Conservation (phyloP, 179 eudicot species). For the Drosera spatulata region DNA sequence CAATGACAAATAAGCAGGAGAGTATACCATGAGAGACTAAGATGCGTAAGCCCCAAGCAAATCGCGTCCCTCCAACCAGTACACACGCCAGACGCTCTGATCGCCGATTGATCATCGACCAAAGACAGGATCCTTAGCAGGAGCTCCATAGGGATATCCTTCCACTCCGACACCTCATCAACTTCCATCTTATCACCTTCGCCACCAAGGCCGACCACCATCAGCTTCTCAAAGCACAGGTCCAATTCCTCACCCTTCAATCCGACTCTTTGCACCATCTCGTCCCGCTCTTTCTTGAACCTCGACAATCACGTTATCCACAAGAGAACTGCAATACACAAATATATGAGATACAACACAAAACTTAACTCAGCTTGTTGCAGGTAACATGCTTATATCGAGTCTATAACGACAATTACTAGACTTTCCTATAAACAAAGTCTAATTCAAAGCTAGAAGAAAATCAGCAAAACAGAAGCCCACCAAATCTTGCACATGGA, state of each 20-base stretch:
- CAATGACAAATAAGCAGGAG: background rate
- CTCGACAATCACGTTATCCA: too few species aligned
- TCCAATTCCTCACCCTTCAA: constrained; percentile 45
- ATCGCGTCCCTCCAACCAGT: constrained; percentile 90
- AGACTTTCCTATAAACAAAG: background rate
- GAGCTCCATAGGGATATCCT: constrained; percentile 88
- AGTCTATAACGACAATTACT: background rate
- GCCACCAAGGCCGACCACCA: constrained; percentile 32
- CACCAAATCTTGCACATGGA: too few species aligned
- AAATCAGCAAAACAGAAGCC: too few species aligned
- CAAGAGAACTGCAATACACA: background rate
- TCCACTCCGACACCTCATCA: constrained; percentile 49
- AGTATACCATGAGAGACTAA: constrained; percentile 76
- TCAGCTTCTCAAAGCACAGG: constrained; percentile 47
- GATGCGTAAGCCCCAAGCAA: constrained; percentile 56
- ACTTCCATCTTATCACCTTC: constrained; percentile 18
- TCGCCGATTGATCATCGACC: constrained; percentile 65
- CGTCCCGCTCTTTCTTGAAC: background rate
- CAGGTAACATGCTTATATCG: background rate
- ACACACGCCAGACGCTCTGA: constrained; percentile 73
- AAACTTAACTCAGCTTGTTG: constrained; percentile 5
- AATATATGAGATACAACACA: background rate
- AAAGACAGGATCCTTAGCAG: constrained; percentile 59
- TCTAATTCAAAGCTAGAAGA: too few species aligned
- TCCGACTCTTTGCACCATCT: constrained; percentile 31